Percentiles rank a stretch among this genome's conserved stretches.
Evolutionary conservation across 2,329 filamentous ascomycete genomes (phyloP).

Genomic region (Rhytidhysteron rufulum): DNA sequence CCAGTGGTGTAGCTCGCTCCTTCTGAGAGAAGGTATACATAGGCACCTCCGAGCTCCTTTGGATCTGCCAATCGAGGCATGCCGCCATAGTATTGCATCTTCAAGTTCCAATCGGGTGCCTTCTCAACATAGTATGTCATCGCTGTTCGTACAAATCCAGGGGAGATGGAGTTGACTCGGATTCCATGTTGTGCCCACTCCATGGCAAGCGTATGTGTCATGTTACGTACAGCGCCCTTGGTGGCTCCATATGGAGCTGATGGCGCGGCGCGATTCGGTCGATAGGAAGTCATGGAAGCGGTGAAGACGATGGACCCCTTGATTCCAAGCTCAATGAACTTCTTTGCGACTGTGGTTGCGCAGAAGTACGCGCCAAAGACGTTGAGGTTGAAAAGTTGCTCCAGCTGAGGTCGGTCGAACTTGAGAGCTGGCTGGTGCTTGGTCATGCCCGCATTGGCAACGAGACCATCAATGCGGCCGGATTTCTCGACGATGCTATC

Average conservation of each 20-base stretch:
- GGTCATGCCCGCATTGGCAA: conserved; percentile 49
- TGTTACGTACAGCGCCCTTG: conserved; percentile 44
- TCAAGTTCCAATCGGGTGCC: conserved; percentile 53
- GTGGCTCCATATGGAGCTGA: conserved; percentile 43
- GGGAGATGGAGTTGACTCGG: conserved; percentile 36
- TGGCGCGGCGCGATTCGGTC: conserved; percentile 40
- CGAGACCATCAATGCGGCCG: conserved; percentile 48
- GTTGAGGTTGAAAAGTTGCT: conserved; percentile 43
- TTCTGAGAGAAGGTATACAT: conserved; percentile 55
- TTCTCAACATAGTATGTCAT: conserved; percentile 47
- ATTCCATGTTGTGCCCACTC: conserved; percentile 38
- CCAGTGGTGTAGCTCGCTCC: conserved; percentile 49
- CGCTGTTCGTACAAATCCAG: conserved; percentile 34
- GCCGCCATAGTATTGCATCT: conserved; percentile 57
- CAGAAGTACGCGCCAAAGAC: conserved; percentile 46
- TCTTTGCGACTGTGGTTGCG: conserved; percentile 40
- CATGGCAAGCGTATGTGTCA: conserved; percentile 41
- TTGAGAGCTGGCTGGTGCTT: conserved; percentile 52
- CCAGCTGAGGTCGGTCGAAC: conserved; percentile 47
- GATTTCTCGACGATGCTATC: conserved; percentile 43
- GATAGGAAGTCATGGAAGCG: conserved; percentile 46
- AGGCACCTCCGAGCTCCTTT: conserved; percentile 54
- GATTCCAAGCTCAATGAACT: conserved; percentile 44
- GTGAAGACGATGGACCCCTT: conserved; percentile 47
- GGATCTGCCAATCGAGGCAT: conserved; percentile 53